Evolutionary conservation across 495 filamentous ascomycete genomes (phyloP), one percentile per base, ranked within the genome.

Genomic region (Hypoxylon subgilvum): DNA sequence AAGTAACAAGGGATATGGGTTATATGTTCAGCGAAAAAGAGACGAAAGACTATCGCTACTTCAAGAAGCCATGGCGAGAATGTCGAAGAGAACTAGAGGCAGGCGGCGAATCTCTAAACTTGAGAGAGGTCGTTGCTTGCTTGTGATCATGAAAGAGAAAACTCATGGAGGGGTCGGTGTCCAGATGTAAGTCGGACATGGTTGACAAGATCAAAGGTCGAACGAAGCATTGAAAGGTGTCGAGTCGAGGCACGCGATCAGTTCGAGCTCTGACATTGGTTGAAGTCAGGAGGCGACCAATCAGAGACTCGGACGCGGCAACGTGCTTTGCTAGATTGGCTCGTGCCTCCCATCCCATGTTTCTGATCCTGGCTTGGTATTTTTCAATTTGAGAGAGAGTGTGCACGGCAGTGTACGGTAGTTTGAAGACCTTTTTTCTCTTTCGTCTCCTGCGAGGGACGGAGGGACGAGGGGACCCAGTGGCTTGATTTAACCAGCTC

Each of bases 161-260:
- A 38, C 4, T 22, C 6, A 7, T 18, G 23, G 61, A 64, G 61
- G 54, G 49, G 41, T 35, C 35, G 40, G 35, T 34, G 27, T 47
- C 43, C 16, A 56, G 57, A 54, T 51, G 52, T 57, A 57, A 36
- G 60, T 64, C 40, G 41, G 46, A 58, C 45, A 64, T 59, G 45
- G 25, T 41, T 8, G 27, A 48, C 42, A 59, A 53, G 36, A 19
- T 32, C 39, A 31, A 32, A 52, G n/a, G 35, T 53, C 61, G 17
- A 47, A 48, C 46, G 35, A 61, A 47, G 52, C 54, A 59, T 58
- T 57, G 53, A 56, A 61, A 62, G 40, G 46, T 56, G 63, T 66
- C 59, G 52, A 54, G 51, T 61, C 35, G 66, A 69, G 62, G 67
- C 67, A 69, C 65, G 67, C 67, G 67, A 69, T 66, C 67, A 69